These are phyloP conservation scores for Penicillium oxalicum DNA, from an alignment of 2,329 filamentous ascomycete species.

Conservation along the genomic window DNA sequence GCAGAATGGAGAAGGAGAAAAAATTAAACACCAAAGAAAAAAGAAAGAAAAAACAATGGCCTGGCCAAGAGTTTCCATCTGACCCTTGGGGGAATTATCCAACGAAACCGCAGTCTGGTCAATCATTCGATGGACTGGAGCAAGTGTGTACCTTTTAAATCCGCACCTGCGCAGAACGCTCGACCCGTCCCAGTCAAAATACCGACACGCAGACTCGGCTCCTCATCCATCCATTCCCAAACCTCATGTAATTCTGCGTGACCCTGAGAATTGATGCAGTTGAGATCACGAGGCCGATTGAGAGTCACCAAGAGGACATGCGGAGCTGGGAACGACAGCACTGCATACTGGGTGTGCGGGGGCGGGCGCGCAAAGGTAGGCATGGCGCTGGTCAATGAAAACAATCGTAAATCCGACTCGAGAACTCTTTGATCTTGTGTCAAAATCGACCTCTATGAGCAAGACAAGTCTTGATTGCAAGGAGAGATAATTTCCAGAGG, in stretches of 20 bases:
- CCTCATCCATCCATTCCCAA: slow-evolving; percentile 43
- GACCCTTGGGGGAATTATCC: too few species aligned
- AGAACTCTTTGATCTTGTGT: too few species aligned
- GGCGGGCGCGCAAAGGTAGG: slow-evolving; percentile 25
- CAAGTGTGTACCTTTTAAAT: slow-evolving; percentile 35
- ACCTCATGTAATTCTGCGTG: slow-evolving; percentile 39
- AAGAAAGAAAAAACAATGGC: too few species aligned
- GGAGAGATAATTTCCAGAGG: too few species aligned
- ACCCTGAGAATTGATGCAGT: slow-evolving; percentile 41
- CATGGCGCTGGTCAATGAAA: slow-evolving; percentile 12
- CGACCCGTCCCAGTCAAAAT: slow-evolving; percentile 39
- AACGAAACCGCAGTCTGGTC: too few species aligned
- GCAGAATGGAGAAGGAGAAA: too few species aligned
- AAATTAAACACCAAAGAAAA: too few species aligned
- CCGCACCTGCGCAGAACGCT: slow-evolving; percentile 43
- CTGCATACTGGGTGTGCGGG: slow-evolving; percentile 27
- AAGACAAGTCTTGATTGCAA: too few species aligned
- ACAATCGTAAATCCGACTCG: too few species aligned
- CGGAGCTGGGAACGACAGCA: slow-evolving; percentile 40
- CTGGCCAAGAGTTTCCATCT: background rate
- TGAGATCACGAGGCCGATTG: slow-evolving; percentile 39
- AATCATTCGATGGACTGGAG: too few species aligned
- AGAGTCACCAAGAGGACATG: slow-evolving; percentile 46
- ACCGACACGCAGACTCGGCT: slow-evolving; percentile 36
- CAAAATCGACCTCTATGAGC: too few species aligned